Conservation (phyloP, 2,329 filamentous ascomycete genomes). For the Stemphylium vesicarium region DNA sequence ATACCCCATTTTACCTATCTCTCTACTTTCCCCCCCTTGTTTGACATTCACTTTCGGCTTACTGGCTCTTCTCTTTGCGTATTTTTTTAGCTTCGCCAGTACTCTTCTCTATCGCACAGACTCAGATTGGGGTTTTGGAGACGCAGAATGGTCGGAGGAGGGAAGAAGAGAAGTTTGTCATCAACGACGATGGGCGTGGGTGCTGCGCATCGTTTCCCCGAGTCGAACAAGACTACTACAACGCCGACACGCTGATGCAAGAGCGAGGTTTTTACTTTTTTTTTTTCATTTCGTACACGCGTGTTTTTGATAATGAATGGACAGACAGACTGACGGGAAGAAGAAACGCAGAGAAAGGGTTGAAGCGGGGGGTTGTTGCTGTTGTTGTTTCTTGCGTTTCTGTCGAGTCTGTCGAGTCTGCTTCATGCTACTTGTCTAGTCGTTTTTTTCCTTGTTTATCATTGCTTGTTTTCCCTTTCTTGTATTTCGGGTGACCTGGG, state of each 20-base stretch:
- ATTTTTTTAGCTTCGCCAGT: slow-evolving; percentile 27
- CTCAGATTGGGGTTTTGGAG: slow-evolving; percentile 32
- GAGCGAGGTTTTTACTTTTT: neutral
- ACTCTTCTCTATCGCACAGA: slow-evolving; percentile 22
- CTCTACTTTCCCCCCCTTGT: slow-evolving; percentile 16
- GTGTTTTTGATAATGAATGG: neutral
- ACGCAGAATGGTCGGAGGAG: slow-evolving; percentile 3
- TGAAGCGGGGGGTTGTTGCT: neutral
- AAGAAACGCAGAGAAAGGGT: neutral
- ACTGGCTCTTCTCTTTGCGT: slow-evolving; percentile 27
- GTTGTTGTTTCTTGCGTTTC: neutral
- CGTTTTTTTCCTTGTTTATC: neutral
- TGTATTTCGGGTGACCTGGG: slow-evolving; percentile 10
- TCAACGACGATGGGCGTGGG: slow-evolving; percentile 6
- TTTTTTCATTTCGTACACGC: neutral
- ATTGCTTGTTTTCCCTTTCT: slow-evolving; percentile 6
- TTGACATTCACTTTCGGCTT: slow-evolving; percentile 34
- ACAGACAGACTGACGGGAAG: no score
- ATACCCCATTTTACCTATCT: slow-evolving; percentile 23
- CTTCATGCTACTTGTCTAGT: neutral
- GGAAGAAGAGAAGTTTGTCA: slow-evolving; percentile 9
- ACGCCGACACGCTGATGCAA: neutral
- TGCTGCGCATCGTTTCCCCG: slow-evolving; percentile 26
- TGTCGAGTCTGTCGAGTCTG: no score
- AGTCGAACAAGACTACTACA: neutral